Evolutionary conservation across 306 rosid genomes (phyloP), one percentile per base, ranked within the genome.

Genomic region (Prunus campanulata): DNA sequence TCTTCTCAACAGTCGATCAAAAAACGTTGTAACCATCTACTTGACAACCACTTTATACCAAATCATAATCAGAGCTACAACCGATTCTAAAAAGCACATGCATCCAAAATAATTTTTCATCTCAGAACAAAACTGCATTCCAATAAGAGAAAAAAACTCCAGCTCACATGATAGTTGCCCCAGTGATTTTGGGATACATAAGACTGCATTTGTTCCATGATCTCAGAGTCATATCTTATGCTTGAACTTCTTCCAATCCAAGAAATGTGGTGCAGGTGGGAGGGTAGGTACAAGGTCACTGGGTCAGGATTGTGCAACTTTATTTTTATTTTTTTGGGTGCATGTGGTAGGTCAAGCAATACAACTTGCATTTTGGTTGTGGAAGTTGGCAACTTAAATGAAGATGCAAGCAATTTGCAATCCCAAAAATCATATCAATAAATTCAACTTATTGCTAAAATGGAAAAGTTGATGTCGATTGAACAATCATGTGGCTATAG

Each of bases 31-130:
- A 24, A 18, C 44, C n/a, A 64, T 54, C 68, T 39, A 13, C 74
- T 54, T 55, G 84, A 70, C 70, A 70, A 49, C 8, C 46, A 22
- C 72, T 48, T 64, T 30, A 11, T n/a, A 77, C 74, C 85, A 56
- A 63, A 54, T 18, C 24, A 46, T 19, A 66, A 32, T 3, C 39
- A 77, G 66, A 48, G 75, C 65, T 66, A 66, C 66, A 62, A 22
- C 14, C 66, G 2, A 24, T 25, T 25, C 11, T 8, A 48, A 61
- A 0, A 42, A 70, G 55, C 32, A 75, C 42, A 70, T 12, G 44
- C 63, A 19, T 27, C 62, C 61, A 16, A 47, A 54, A 27, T 30
- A 75, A 63, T 11, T 70, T 29, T 44, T 16, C 75, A 63, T 24
- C n/a, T 14, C 15, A 14, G 47, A 76, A 71, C 54, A 63, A 11